These are phyloP conservation scores for Aspergillus nanangensis DNA, from an alignment of 495 filamentous ascomycete species.

Conservation along the genomic window DNA sequence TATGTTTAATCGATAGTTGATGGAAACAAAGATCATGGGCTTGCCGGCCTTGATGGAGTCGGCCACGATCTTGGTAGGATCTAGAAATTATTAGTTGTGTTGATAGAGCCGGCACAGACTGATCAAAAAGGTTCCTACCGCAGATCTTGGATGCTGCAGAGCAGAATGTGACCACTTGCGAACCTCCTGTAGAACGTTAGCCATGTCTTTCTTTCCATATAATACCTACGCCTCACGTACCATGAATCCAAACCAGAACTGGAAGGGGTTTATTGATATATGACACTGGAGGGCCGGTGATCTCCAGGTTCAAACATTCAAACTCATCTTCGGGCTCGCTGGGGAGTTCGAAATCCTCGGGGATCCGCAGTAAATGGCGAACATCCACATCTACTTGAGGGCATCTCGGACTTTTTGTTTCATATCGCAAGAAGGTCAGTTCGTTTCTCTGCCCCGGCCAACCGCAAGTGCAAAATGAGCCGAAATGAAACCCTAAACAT, in stretches of 20 bases:
- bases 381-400: slow-evolving; percentile 35
- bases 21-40: slow-evolving; percentile 53
- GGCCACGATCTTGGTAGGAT: slow-evolving; percentile 29
- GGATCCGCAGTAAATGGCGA: slow-evolving; percentile 34
- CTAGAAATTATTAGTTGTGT: slow-evolving; percentile 9
- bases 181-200: slow-evolving; percentile 21
- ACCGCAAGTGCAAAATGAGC: no score
- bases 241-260: slow-evolving; percentile 43
- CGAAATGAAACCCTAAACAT: background rate
- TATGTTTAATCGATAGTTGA: slow-evolving; percentile 65
- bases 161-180: slow-evolving; percentile 37
- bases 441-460: no score
- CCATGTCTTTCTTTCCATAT: background rate
- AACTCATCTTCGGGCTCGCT: slow-evolving; percentile 38
- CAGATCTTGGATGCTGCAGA: slow-evolving; percentile 40
- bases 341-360: slow-evolving; percentile 27
- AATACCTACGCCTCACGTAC: slow-evolving; percentile 9
- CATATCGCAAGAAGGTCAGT: no score
- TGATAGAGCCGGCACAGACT: background rate
- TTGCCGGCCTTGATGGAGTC: slow-evolving; percentile 34
- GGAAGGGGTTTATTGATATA: slow-evolving; percentile 17
- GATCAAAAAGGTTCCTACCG: slow-evolving; percentile 16
- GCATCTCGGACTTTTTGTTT: slow-evolving; percentile 32
- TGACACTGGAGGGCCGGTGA: slow-evolving; percentile 27
- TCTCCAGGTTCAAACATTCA: slow-evolving; percentile 40